Evolutionary conservation across 2,329 filamentous ascomycete genomes (phyloP).

Genomic region (Xylariomycetidae sp.): DNA sequence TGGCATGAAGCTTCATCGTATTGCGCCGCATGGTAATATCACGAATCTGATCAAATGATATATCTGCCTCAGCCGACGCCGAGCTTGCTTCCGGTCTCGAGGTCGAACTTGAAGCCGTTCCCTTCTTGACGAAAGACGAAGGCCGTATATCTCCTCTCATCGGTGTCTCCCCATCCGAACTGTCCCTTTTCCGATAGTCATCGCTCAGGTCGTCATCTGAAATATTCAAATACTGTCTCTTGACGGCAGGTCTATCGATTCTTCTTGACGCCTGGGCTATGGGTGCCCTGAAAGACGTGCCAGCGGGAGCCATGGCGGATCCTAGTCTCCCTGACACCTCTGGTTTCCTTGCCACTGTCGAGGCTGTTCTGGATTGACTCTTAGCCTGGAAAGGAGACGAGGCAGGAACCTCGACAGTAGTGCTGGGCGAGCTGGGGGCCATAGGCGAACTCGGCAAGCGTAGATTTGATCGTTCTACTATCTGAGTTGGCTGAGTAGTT

Average conservation of each 20-base stretch:
- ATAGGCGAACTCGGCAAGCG: slow-evolving; percentile 25
- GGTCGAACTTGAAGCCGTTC: slow-evolving; percentile 5
- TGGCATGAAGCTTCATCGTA: slow-evolving; percentile 24
- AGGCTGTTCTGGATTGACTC: slow-evolving; percentile 12
- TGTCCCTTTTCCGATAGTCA: slow-evolving; percentile 27
- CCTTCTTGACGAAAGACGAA: slow-evolving; percentile 25
- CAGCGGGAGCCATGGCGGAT: slow-evolving; percentile 67
- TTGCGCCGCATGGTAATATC: slow-evolving; percentile 25
- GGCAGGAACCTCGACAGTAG: slow-evolving; percentile 73
- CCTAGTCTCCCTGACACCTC: slow-evolving; percentile 38
- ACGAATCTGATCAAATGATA: slow-evolving; percentile 23
- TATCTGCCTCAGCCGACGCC: slow-evolving; percentile 15
- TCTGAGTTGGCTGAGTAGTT: slow-evolving; percentile 38
- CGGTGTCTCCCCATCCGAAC: slow-evolving; percentile 26
- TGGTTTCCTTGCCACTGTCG: slow-evolving; percentile 9
- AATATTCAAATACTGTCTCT: slow-evolving; percentile 24
- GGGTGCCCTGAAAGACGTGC: slow-evolving; percentile 62
- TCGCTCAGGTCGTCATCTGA: slow-evolving; percentile 29
- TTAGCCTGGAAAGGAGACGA: slow-evolving; percentile 70
- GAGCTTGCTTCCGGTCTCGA: slow-evolving; percentile 8
- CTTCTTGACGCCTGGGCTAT: slow-evolving; percentile 20
- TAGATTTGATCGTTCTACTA: slow-evolving; percentile 36
- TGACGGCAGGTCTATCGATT: slow-evolving; percentile 31
- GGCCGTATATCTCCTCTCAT: slow-evolving; percentile 28
- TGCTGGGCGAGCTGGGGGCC: slow-evolving; percentile 38